Percentiles rank a stretch among this genome's conserved stretches.
phyloP scores from a whole-genome alignment of 2,329 filamentous ascomycete genomes.

The Triangularia setosa region DNA sequence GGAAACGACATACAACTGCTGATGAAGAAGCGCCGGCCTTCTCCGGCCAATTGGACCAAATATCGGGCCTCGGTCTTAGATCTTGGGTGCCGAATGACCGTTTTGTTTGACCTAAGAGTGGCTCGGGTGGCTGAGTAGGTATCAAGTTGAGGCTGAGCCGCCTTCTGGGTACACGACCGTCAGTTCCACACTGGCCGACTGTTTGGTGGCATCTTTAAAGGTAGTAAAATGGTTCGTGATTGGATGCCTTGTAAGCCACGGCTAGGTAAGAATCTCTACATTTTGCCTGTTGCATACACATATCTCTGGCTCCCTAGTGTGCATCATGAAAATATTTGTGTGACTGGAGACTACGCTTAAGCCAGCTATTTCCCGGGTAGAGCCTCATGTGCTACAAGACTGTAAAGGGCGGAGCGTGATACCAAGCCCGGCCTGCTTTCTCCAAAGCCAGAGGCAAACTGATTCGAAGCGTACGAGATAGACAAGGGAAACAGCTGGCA shows the following conservation, averaged over 20 bases:
- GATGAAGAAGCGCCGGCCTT: not conserved
- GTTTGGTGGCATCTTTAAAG: too few relatives aligned
- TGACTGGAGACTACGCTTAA: too few relatives aligned
- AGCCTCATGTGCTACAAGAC: too few relatives aligned
- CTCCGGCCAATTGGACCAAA: not conserved
- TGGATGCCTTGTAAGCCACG: not conserved
- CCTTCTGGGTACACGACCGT: not conserved
- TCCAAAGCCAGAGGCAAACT: too few relatives aligned
- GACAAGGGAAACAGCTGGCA: not conserved
- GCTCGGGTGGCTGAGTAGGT: not conserved
- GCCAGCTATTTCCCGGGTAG: too few relatives aligned
- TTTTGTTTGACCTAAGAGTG: not conserved
- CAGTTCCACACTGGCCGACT: not conserved
- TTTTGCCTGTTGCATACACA: not conserved
- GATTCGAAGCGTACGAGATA: not conserved
- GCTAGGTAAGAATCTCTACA: not conserved
- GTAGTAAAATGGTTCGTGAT: not conserved
- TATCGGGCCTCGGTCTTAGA: not conserved
- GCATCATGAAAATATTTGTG: too few relatives aligned
- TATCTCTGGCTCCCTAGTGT: too few relatives aligned
- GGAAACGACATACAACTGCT: not conserved
- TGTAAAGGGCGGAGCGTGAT: too few relatives aligned
- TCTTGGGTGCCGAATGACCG: not conserved
- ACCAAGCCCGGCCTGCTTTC: not conserved
- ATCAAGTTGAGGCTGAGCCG: not conserved